phyloP scores from a whole-genome alignment of 768 basidiomycete genomes.

The Pluteus cervinus region DNA sequence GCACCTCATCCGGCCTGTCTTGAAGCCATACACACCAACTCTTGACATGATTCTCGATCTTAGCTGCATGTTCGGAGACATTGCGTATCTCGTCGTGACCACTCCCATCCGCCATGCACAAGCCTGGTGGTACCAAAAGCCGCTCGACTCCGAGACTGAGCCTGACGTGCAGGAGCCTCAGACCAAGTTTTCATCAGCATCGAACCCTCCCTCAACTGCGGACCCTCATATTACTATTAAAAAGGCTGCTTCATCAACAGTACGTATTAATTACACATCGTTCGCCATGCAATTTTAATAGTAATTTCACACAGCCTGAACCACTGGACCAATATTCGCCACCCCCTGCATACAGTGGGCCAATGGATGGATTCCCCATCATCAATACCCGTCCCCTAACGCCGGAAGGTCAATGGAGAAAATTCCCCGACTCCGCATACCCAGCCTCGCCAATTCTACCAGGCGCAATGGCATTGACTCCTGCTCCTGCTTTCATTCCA shows the following conservation, averaged over 20 bases:
- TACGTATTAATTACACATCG: too few species aligned
- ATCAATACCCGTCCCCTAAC: too few species aligned
- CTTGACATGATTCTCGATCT: slow-evolving; percentile 63
- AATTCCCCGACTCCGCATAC: slow-evolving; percentile 73
- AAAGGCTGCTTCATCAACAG: too few species aligned
- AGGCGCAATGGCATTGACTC: slow-evolving; percentile 11
- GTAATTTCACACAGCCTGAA: too few species aligned
- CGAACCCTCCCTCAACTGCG: too few species aligned
- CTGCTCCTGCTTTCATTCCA: slow-evolving; percentile 23
- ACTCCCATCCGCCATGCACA: slow-evolving; percentile 31
- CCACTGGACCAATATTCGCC: too few species aligned
- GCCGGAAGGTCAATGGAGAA: slow-evolving; percentile 59
- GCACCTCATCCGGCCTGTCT: slow-evolving; percentile 70
- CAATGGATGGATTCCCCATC: too few species aligned
- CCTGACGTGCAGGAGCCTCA: slow-evolving; percentile 9
- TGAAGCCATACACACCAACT: slow-evolving; percentile 67
- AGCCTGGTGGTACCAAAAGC: slow-evolving; percentile 30
- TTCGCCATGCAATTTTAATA: too few species aligned
- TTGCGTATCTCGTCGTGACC: slow-evolving; percentile 39
- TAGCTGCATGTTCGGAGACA: slow-evolving; percentile 57
- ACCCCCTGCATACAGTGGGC: too few species aligned
- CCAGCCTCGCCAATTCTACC: slow-evolving; percentile 58
- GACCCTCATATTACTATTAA: too few species aligned
- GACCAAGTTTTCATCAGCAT: slow-evolving; percentile 16
- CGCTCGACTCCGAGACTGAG: slow-evolving; percentile 10